Conservation (phyloP, 768 basidiomycete species). For the Tulasnella sp. region DNA sequence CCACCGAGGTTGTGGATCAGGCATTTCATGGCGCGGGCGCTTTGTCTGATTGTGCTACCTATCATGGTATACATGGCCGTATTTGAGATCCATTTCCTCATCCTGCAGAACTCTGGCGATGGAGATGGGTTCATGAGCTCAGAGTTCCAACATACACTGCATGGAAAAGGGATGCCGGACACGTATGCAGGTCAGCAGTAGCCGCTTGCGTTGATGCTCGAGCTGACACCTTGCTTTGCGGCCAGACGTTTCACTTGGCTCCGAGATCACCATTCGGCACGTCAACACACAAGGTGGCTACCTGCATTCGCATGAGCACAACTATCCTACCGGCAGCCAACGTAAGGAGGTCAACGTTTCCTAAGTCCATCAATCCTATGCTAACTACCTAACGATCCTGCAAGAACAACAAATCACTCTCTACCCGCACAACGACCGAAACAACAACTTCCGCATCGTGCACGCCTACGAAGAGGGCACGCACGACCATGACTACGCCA, state of each 20-base stretch:
- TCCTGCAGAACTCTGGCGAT: slow-evolving; percentile 83
- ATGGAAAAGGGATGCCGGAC: slow-evolving; percentile 82
- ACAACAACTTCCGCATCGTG: slow-evolving; percentile 83
- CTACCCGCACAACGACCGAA: slow-evolving; percentile 97
- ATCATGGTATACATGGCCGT: slow-evolving; percentile 87
- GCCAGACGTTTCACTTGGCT: slow-evolving; percentile 79
- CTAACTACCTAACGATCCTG: slow-evolving; percentile 4
- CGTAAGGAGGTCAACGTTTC: slow-evolving; percentile 41
- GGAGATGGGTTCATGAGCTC: slow-evolving; percentile 99
- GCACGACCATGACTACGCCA: slow-evolving; percentile 39
- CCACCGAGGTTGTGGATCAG: slow-evolving; percentile 60
- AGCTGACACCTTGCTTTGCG: background rate
- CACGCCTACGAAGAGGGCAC: slow-evolving; percentile 46
- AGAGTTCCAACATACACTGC: slow-evolving; percentile 92
- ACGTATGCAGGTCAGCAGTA: slow-evolving; percentile 64
- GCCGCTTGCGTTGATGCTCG: background rate
- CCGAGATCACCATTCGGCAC: slow-evolving; percentile 72
- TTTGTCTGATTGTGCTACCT: slow-evolving; percentile 83
- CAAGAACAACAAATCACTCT: slow-evolving; percentile 96
- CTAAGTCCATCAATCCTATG: background rate
- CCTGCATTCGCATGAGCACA: slow-evolving; percentile 85
- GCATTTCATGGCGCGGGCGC: slow-evolving; percentile 80
- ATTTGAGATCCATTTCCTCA: slow-evolving; percentile 90
- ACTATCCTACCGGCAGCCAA: slow-evolving; percentile 80
- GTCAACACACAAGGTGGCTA: slow-evolving; percentile 98